Base-by-base conservation (phyloP, 208 protist species). In the Crithidia fasciculata region DNA sequence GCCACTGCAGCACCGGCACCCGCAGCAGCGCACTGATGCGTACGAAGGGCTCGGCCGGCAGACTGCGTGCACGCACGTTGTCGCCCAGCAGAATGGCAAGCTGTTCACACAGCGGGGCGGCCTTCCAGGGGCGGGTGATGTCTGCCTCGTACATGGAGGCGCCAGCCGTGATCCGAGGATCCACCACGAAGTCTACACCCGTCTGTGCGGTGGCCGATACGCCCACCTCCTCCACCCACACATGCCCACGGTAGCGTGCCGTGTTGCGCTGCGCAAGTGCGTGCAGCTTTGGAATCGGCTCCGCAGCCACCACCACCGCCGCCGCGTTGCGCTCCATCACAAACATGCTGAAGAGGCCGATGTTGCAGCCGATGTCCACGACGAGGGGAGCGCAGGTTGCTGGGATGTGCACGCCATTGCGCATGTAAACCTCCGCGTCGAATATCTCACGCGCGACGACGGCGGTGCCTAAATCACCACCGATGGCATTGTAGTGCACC, bases 361-460 rank as follows among this genome's bases (percentile, higher is more conserved):
- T 77, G 72, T 85, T 84, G 47, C 64, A 69, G 43, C 79, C 85
- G 10, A 84, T 53, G 45, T 90, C 85, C 2, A 90, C 57, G 36
- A 90, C 60, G 16, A 87, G 60, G 7, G 79, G 81, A 4, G 45
- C 55, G 7, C 61, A 68, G 12, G 45, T 59, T 5, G 55, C 36
- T 8, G 61, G 41, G 52, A 54, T 36, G 60, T 65, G 15, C 2
- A 87, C 54, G n/a, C 85, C 85, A 55, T 85, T 39, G 40, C 74
- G 58, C 54, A 76, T 70, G 72, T 85, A 87, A 10, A 80, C 72
- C 16, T 56, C 61, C 3, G 81, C 62, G 10, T 45, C 45, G 37
- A 90, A 82, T 19, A 90, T 78, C 71, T 90, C 85, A 0, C 69
- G 66, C 10, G 70, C 72, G 36, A 84, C 75, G 16, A 83, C 66